These are phyloP conservation scores for Tilletia horrida DNA, from an alignment of 1,284 basidiomycete genomes.

Conservation along the genomic window DNA sequence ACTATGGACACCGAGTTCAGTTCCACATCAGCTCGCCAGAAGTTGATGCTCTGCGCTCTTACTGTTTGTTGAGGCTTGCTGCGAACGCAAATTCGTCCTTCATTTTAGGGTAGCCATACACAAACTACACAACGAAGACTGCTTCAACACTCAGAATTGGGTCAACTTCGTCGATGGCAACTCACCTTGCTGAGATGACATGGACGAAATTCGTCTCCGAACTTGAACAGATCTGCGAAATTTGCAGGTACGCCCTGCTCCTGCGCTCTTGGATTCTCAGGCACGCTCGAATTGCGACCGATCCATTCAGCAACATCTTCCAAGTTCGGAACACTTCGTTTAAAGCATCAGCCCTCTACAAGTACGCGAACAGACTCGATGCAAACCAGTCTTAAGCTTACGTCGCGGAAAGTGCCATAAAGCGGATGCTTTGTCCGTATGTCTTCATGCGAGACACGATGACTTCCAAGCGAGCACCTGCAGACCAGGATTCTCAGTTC, in stretches of 20 bases:
- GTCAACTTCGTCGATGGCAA: neutral
- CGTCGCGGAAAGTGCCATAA: slow-evolving; percentile 86
- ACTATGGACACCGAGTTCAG: slow-evolving; percentile 52
- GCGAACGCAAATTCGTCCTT: slow-evolving; percentile 77
- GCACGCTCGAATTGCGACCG: slow-evolving; percentile 55
- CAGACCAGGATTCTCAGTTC: slow-evolving; percentile 3
- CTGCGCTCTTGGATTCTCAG: slow-evolving; percentile 18
- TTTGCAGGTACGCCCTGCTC: neutral
- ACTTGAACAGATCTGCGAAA: slow-evolving; percentile 32
- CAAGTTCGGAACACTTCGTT: slow-evolving; percentile 71
- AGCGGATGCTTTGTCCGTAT: slow-evolving; percentile 64
- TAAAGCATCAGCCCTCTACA: neutral
- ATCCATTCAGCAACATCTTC: slow-evolving; percentile 87
- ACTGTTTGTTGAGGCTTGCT: slow-evolving; percentile 68
- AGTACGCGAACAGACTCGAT: neutral
- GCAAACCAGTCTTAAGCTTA: neutral
- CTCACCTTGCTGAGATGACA: slow-evolving; percentile 36
- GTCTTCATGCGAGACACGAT: slow-evolving; percentile 87
- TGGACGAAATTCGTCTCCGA: slow-evolving; percentile 43
- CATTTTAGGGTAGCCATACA: slow-evolving; percentile 57
- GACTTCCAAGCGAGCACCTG: slow-evolving; percentile 69
- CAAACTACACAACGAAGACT: slow-evolving; percentile 21
- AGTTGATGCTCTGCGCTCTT: slow-evolving; percentile 58
- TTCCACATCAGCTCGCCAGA: neutral
- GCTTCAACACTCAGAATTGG: neutral